Base-by-base conservation (phyloP, 2,329 filamentous ascomycete species). In the Truncatella angustata region DNA sequence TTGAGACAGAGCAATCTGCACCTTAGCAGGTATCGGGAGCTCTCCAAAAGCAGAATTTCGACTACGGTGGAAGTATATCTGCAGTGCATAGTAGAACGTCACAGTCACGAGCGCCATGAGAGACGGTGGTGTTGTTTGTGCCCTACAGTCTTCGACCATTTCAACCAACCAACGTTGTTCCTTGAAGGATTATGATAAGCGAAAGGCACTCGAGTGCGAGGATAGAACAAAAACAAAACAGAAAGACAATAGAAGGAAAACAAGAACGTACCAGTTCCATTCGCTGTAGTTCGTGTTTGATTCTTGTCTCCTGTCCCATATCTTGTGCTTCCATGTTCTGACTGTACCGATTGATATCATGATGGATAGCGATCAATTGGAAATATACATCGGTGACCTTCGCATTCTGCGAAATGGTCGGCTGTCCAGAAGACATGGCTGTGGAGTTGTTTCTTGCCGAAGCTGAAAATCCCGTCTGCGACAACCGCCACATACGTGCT, bases 301-400 rank as follows among this genome's bases (percentile, higher is more conserved):
- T 45, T 24, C 24, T 26, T 9, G n/a, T 28, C 30, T 45, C 42
- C 26, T 14, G 23, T n/a, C 42, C 42, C n/a, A n/a, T n/a, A n/a
- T n/a, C n/a, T 21, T 23, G 18, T 4, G 14, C 12, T 6, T 7
- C 24, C 4, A 7, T 4, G 4, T 28, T n/a, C 16, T 45, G 42
- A 32, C 42, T 45, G 18, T 45, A 45, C 21, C 42, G 26, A 24
- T 45, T 45, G 16, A 45, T 45, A 18, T 45, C 42, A 16, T 45
- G 42, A n/a, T 45, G 42, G 14, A 45, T 45, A 12, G 42, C 42
- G 21, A 45, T 45, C 7, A 45, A 24, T 10, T 45, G 42, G 23
- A 45, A 45, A 18, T 32, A 45, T 24, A 45, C 42, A 1, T 26
- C 42, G 18, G 42, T 45, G 18, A 45, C 30, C 42, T 23, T 45